Conservation (phyloP, 805 yeast genomes). For the Dipodascus albidus region DNA sequence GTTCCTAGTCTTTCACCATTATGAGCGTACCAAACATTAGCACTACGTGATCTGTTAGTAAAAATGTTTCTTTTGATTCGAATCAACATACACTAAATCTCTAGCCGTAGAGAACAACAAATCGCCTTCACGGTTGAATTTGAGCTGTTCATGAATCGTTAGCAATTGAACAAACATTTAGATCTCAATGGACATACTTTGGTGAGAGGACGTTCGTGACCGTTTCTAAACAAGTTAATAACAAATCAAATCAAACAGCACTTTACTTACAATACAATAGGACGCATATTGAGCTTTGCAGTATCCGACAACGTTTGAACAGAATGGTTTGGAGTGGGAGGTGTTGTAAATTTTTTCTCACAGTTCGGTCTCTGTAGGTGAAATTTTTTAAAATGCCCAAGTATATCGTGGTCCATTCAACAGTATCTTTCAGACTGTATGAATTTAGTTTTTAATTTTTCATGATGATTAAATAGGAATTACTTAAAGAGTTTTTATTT, state of each 20-base stretch:
- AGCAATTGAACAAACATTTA: background rate
- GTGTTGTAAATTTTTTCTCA: background rate
- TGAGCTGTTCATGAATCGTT: slow-evolving; percentile 49
- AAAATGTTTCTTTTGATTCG: background rate
- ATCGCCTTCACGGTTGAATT: slow-evolving; percentile 93
- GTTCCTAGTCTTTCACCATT: slow-evolving; percentile 98
- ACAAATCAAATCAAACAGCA: background rate
- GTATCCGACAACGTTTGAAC: background rate
- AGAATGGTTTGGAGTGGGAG: background rate
- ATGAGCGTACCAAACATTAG: slow-evolving; percentile 86
- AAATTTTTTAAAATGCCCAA: background rate
- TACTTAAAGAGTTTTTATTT: no score
- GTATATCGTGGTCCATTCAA: background rate
- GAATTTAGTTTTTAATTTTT: no score
- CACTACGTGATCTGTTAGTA: slow-evolving; percentile 24
- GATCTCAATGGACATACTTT: background rate
- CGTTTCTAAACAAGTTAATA: background rate
- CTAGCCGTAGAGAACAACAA: slow-evolving; percentile 83
- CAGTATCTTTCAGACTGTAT: background rate
- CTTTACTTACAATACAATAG: background rate
- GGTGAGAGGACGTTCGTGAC: slow-evolving; percentile 1
- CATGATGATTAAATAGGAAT: no score
- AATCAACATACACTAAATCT: slow-evolving; percentile 44
- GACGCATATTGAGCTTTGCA: background rate
- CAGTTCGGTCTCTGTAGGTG: background rate